Percentiles rank a stretch among this genome's conserved stretches.
Conservation (phyloP, 2,329 filamentous ascomycete species). For the Apiospora saccharicola region DNA sequence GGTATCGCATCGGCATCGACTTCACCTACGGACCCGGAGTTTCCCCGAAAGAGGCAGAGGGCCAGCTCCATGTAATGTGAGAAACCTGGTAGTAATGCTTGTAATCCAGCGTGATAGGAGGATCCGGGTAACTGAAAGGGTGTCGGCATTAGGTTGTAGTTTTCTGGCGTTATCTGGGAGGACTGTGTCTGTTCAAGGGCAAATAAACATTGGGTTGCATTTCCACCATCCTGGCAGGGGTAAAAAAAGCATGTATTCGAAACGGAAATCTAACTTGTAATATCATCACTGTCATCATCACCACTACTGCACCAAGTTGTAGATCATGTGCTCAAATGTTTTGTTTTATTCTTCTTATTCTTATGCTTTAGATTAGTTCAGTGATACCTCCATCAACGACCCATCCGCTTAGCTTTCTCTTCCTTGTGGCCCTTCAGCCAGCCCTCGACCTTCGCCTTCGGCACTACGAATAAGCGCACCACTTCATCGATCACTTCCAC, state of each 20-base stretch:
- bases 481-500: constrained; percentile 89
- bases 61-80: constrained; percentile 46
- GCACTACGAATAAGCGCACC: constrained; percentile 83
- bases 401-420: constrained; percentile 65
- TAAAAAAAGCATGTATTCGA: background rate
- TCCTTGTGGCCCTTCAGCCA: constrained; percentile 89
- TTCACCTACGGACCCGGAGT: constrained; percentile 36
- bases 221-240: background rate
- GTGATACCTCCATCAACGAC: constrained; percentile 31
- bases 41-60: constrained; percentile 49
- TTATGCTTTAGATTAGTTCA: constrained; percentile 14
- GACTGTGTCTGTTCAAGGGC: background rate
- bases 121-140: background rate
- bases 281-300: constrained; percentile 6
- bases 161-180: constrained; percentile 1
- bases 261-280: constrained; percentile 5
- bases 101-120: background rate
- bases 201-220: constrained; percentile 1
- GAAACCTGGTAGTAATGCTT: background rate
- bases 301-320: background rate
- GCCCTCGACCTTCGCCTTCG: constrained; percentile 69
- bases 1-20: constrained; percentile 31
- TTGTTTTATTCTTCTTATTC: constrained; percentile 25
- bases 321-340: background rate
- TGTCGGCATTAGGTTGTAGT: background rate